Conservation (phyloP, 441 rosid genomes). For the Syzygium malaccense region DNA sequence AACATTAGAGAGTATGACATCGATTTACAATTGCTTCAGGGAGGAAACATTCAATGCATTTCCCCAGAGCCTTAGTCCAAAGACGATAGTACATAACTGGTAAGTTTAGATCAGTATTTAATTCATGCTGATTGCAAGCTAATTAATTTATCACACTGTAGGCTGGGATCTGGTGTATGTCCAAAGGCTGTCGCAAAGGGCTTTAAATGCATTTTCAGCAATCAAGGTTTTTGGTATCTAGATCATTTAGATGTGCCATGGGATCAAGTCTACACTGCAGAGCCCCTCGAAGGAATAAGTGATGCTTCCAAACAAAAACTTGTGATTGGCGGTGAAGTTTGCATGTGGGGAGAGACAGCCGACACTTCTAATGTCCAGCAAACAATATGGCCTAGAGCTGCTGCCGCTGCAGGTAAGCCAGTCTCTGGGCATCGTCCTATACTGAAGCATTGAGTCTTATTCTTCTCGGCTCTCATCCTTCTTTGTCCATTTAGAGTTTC, state of each 20-base stretch:
- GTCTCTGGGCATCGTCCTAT: neutral
- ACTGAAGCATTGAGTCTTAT: neutral
- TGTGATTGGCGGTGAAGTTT: constrained; percentile 94
- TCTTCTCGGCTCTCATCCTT: neutral
- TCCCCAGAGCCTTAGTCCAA: constrained; percentile 60
- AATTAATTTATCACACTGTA: constrained; percentile 10
- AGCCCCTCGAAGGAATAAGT: constrained; percentile 71
- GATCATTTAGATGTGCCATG: constrained; percentile 89
- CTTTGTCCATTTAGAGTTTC: neutral
- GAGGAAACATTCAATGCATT: constrained; percentile 92
- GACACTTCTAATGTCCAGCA: constrained; percentile 83
- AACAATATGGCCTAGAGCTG: constrained; percentile 98
- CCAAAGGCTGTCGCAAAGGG: constrained; percentile 80
- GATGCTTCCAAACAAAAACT: constrained; percentile 51
- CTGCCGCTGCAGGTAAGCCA: constrained; percentile 84
- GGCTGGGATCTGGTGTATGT: constrained; percentile 89
- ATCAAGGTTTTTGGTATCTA: constrained; percentile 87
- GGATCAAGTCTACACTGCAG: constrained; percentile 61
- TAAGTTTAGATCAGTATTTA: constrained; percentile 17
- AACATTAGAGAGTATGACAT: neutral
- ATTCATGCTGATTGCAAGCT: neutral
- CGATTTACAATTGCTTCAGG: constrained; percentile 27
- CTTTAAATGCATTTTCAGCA: constrained; percentile 82
- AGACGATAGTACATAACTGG: constrained; percentile 85
- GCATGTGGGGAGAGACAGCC: constrained; percentile 94